These are phyloP conservation scores for Apophysomyces trapeziformis DNA, from an alignment of 371 early-diverging fungal genomes.

Conservation along the genomic window DNA sequence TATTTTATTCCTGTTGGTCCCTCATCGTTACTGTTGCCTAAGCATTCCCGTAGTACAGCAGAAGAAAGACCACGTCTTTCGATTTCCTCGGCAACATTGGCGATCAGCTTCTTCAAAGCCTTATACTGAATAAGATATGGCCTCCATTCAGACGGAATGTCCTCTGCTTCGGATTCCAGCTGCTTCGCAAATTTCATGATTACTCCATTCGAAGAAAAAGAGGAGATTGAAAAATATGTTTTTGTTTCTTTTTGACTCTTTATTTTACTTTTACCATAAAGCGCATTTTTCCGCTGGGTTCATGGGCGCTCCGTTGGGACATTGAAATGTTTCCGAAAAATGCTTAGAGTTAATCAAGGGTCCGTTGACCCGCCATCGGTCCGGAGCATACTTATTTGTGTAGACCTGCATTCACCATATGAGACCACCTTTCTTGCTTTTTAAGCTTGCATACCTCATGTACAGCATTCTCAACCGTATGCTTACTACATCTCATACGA, in stretches of 20 bases:
- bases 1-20: conserved; percentile 51
- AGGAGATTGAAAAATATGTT: conserved; percentile 1
- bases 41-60: conserved; percentile 50
- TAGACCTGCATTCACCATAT: conserved; percentile 32
- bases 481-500: conserved; percentile 59
- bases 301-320: conserved; percentile 58
- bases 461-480: conserved; percentile 44
- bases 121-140: conserved; percentile 71
- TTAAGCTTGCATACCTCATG: conserved; percentile 40
- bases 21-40: conserved; percentile 35
- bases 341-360: conserved; percentile 65
- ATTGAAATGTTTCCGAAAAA: conserved; percentile 70
- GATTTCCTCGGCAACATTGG: conserved; percentile 69
- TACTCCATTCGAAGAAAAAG: conserved; percentile 42
- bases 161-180: conserved; percentile 65
- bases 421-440: neutral
- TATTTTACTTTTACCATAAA: conserved; percentile 47
- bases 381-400: conserved; percentile 61
- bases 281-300: conserved; percentile 61
- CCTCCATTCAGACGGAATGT: conserved; percentile 70
- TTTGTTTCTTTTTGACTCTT: conserved; percentile 4
- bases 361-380: conserved; percentile 68
- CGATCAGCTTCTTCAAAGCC: conserved; percentile 65
- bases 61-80: conserved; percentile 61
- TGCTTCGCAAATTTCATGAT: conserved; percentile 84